Evolutionary conservation across 108 stramenopile genomes (phyloP).

Genomic region (Cyclotella kingstonii): DNA sequence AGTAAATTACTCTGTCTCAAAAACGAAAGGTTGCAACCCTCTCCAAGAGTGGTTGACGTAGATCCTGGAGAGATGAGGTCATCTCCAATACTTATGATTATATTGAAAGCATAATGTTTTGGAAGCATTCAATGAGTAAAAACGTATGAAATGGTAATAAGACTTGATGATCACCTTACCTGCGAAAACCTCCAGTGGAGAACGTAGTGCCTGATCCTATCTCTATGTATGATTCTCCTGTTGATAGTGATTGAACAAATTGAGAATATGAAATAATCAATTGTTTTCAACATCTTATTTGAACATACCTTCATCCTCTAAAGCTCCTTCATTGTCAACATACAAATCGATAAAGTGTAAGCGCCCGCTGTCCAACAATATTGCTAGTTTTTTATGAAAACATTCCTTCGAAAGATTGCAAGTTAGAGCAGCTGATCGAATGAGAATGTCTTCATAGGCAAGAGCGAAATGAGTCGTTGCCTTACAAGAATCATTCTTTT

Average conservation of each 20-base stretch:
- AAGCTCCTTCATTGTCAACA: constrained; percentile 44
- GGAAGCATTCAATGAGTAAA: too few species aligned
- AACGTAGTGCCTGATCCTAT: constrained; percentile 44
- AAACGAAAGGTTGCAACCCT: constrained; percentile 56
- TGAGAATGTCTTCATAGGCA: constrained; percentile 47
- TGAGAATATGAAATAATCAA: not conserved
- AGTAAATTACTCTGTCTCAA: constrained; percentile 58
- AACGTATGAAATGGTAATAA: not conserved
- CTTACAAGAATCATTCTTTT: constrained; percentile 24
- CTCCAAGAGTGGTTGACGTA: constrained; percentile 56
- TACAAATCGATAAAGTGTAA: constrained; percentile 53
- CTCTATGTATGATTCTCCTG: constrained; percentile 51
- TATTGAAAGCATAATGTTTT: too few species aligned
- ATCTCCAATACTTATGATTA: constrained; percentile 12
- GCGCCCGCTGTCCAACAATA: constrained; percentile 63
- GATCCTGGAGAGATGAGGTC: constrained; percentile 36
- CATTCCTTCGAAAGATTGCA: constrained; percentile 18
- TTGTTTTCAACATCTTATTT: not conserved
- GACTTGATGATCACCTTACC: constrained; percentile 1
- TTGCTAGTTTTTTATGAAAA: constrained; percentile 40
- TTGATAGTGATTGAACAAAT: too few species aligned
- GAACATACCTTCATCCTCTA: constrained; percentile 33
- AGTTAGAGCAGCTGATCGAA: constrained; percentile 37
- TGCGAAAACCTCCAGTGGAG: constrained; percentile 53
- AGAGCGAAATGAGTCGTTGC: constrained; percentile 45